Evolutionary conservation across 176 grass and related monocot genomes (phyloP), one percentile per base, ranked within the genome.

Genomic region (Pharus latifolius): DNA sequence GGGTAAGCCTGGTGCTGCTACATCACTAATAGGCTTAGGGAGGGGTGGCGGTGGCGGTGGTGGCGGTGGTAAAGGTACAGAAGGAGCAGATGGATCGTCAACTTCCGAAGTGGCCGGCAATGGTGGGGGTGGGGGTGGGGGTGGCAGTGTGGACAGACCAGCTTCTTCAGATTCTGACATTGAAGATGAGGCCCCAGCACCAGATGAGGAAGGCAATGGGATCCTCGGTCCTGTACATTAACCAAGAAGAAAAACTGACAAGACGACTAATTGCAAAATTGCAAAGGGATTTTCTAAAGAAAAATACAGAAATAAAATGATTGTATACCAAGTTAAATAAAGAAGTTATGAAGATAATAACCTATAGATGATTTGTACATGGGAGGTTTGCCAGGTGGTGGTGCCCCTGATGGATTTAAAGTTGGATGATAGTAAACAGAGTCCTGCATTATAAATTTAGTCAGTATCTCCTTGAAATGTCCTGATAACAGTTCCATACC

Each of bases 321-420:
- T 35, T 49, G 6, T 19, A 62, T 53, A 47, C 19, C 19, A 56
- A 49, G 56, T 50, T 56, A 62, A 23, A 25, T 22, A 35, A 37
- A 19, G 56, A 72, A 30, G 22, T 12, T 34, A 20, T 10, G 12
- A 57, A 56, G 60, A 78, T 37, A 56, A 5, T 72, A 56, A 89
- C 92, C 92, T 88, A 88, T 88, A 32, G 92, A 88, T 47, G 92
- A 87, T 71, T 88, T 91, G 79, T 91, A 96, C 92, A 96, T 91
- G 22, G 81, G 92, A 85, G 88, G 88, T 83, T 96, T 96, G 52
- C 92, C 87, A 76, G 88, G 84, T 62, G 88, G 87, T 62, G 91
- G 91, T 60, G 91, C 91, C 49, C 91, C 91, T 42, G 87, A 91
- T 85, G 91, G 91, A 61, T 96, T 96, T 46, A 96, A 60, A 13